These are phyloP conservation scores for Capsicum rhomboideum DNA, from an alignment of 257 asterid genomes.

Conservation along the genomic window DNA sequence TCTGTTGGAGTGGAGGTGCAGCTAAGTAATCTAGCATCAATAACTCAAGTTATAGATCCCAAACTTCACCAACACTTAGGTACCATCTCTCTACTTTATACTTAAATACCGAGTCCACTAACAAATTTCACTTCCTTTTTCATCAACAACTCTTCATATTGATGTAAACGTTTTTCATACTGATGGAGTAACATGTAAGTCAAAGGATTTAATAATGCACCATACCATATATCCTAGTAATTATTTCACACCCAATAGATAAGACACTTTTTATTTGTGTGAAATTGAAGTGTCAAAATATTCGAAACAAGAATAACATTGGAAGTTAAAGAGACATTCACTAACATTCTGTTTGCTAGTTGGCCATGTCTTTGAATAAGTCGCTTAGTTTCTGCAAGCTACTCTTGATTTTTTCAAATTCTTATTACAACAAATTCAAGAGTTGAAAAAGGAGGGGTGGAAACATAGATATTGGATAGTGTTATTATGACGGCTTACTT, in stretches of 20 bases:
- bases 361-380: not conserved
- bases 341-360: not conserved
- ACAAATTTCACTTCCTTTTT: not conserved
- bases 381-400: not conserved
- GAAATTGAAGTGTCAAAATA: not conserved
- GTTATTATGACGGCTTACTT: not conserved
- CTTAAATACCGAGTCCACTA: not conserved
- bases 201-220: not conserved
- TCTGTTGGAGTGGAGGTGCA: no score
- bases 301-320: not conserved
- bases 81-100: slow-evolving; percentile 17
- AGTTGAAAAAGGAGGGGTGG: not conserved
- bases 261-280: not conserved
- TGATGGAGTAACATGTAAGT: not conserved
- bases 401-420: not conserved
- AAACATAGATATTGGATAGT: not conserved
- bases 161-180: not conserved
- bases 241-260: not conserved
- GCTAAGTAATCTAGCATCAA: no score
- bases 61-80: slow-evolving; percentile 97
- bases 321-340: not conserved
- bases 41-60: no score
- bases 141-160: not conserved
- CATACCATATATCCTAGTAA: no score
- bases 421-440: no score